Base-by-base conservation (phyloP, 148 eudicot species). In the Chenopodium formosanum region DNA sequence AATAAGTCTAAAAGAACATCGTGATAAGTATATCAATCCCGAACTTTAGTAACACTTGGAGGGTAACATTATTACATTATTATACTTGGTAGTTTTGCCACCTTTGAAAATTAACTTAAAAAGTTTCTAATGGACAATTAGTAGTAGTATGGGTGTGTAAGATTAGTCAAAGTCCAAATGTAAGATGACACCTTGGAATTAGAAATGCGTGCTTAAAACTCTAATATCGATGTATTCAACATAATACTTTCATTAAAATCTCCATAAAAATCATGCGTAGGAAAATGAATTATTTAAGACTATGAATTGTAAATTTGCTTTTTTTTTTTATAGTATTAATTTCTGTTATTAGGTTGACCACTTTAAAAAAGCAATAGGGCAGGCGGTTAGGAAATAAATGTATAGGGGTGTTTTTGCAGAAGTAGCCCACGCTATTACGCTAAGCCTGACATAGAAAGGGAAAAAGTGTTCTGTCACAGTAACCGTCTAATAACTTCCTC, bases 401-500 rank as follows among this genome's bases (percentile, higher is more conserved):
- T 32, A n/a, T 40, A 40, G 44, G 34, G 47, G 5, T 0, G 27
- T 19, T 66, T 3, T 23, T 37, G 23, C 9, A 50, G 81, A 22
- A 68, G 75, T 19, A 47, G 75, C 4, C 64, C 77, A 73, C 82
- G 72, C 69, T 73, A 70, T 50, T 44, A 67, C 44, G 67, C 75
- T 53, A 31, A 4, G 17, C 34, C 84, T 82, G 80, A 68, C 83
- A 78, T 81, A 10, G 71, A 71, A 53, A 48, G 65, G 17, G 56
- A 44, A 76, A 34, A 80, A 76, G 67, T 46, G 77, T n/a, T 79
- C 31, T 20, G 69, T 4, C 40, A 75, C 77, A 70, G 19, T 84
- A 84, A 80, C 86, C 86, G 80, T 62, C 83, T 69, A 71, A 44
- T 79, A 84, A 75, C 80, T 70, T 31, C 86, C 65, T 31, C 48